Evolutionary conservation across 2,329 filamentous ascomycete genomes (phyloP), one percentile per base, ranked within the genome.

Genomic region (Dactylellina parvicollis): DNA sequence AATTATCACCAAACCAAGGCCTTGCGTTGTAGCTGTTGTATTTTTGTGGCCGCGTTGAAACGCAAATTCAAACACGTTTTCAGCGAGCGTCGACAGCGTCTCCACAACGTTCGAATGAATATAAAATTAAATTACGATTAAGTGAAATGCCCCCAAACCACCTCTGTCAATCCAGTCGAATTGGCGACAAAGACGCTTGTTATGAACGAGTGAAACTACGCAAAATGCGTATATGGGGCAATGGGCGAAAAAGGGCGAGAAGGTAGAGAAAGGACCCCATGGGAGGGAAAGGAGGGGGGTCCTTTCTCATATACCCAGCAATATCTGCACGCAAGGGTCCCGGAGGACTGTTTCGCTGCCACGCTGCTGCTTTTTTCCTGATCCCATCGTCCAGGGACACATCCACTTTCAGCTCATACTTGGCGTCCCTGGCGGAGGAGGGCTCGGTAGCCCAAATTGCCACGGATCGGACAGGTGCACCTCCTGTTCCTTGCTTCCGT

Each of bases 141-240:
- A 65, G 38, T 56, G 42, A 30, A 65, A 64, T 30, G 32, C 52
- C 40, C 67, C 67, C 50, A 26, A 49, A 64, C 59, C 42, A 46
- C 26, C 34, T 46, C 40, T 52, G 67, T 59, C 67, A 38, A 40
- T 40, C 57, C 44, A 65, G 50, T 57, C 57, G 66, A 57, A 57
- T 52, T 60, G 66, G 59, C 49, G 46, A 72, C 59, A 24, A 72
- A 38, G 52, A 50, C 10, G 42, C 40, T 60, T 36, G 18, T 46
- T 54, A 64, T 72, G 67, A 72, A 72, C 67, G 67, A 72, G 67
- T 72, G 67, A 65, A 54, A 72, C 67, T 72, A 72, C 67, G 67
- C 67, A 72, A 71, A 72, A 10, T 32, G 67, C 67, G 67, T 72
- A 72, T 72, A 72, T 28, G 46, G 67, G 59, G 67, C 59, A 54